Percentiles rank a stretch among this genome's conserved stretches.
Conservation (phyloP, 2,329 filamentous ascomycete genomes). For the Colletotrichum viniferum region DNA sequence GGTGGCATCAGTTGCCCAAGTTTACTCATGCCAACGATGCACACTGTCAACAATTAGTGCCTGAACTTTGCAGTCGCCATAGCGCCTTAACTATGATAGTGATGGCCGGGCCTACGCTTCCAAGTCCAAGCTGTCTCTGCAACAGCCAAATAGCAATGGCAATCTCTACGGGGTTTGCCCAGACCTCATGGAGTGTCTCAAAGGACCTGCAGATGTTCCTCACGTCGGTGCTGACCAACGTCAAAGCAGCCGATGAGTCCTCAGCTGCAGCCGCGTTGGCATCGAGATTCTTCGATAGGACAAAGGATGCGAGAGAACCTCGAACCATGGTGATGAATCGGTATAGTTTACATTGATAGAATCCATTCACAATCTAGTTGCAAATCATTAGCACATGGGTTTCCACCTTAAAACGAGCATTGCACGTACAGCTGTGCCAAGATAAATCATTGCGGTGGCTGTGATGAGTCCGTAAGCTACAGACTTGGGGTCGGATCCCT, state of each 20-base stretch:
- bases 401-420: no score
- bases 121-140: conserved; percentile 33
- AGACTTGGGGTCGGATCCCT: conserved; percentile 22
- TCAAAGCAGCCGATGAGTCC: conserved; percentile 19
- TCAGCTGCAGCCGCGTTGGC: neutral
- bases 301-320: conserved; percentile 1
- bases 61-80: neutral
- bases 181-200: conserved; percentile 27
- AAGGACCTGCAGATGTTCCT: conserved; percentile 29
- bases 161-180: conserved; percentile 34
- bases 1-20: conserved; percentile 28
- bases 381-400: neutral
- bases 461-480: conserved; percentile 35
- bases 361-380: conserved; percentile 25
- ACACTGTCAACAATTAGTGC: conserved; percentile 8
- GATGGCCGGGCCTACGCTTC: conserved; percentile 35
- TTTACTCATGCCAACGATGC: conserved; percentile 29
- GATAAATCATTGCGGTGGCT: conserved; percentile 34
- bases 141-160: conserved; percentile 35
- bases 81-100: conserved; percentile 29
- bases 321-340: conserved; percentile 22
- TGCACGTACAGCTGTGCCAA: conserved; percentile 31
- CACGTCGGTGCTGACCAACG: conserved; percentile 28
- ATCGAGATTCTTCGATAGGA: conserved; percentile 2
- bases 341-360: conserved; percentile 36